Evolutionary conservation across 140 eudicot species (phyloP), one percentile per base, ranked within the genome.

Genomic region (Ambrosia hybrid): DNA sequence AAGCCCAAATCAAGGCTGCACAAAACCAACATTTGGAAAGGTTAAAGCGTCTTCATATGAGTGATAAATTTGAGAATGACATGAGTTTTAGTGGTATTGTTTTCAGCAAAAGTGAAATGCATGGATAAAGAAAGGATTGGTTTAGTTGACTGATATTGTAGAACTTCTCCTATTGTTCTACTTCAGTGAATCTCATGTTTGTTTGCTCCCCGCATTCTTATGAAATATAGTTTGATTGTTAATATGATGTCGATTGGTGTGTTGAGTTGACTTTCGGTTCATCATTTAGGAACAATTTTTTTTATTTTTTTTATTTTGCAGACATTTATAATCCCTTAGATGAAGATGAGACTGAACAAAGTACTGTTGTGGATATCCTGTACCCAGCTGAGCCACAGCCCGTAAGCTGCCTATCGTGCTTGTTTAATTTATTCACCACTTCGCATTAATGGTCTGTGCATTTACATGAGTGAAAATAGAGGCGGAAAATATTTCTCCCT

Each of bases 341-440:
- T 69, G 91, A 91, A 77, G 91, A 91, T 76, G 97, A 87, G 71
- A 68, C 81, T 2, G 88, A 85, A 70, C 84, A 91, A 57, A 91
- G 88, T 76, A 91, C 92, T 16, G 72, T 71, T 66, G 97, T 91
- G 75, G 59, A 75, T n/a, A 73, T 91, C 66, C 13, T 84, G 51
- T 91, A 49, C 76, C 91, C 90, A 3, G 66, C 68, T 3, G 93
- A 91, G 14, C 82, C 87, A 17, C 73, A 81, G 76, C 92, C 88
- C 21, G 94, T 89, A 85, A 64, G 78, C 48, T 66, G 69, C 6
- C 6, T 41, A 2, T 14, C 59, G 16, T 15, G 17, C 36, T 7
- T 53, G 26, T 5, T 41, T 9, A 12, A 53, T 14, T 56, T 5
- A 16, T 66, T 11, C 37, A 30, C 41, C 55, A 36, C 15, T 62